phyloP scores from a whole-genome alignment of 768 basidiomycete genomes.

The Hypholoma sublateritium region DNA sequence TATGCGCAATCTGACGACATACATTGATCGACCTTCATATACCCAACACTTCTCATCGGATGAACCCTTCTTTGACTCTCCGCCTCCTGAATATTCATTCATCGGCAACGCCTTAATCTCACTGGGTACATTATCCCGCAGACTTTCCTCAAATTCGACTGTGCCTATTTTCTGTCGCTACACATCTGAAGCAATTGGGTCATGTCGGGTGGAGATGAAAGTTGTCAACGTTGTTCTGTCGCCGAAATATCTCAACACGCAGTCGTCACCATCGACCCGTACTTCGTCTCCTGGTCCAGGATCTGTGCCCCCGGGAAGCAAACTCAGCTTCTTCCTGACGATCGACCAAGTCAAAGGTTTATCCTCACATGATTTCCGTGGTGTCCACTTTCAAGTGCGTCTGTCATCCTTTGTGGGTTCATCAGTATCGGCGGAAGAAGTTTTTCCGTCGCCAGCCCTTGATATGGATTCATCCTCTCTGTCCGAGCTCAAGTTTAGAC shows the following conservation, averaged over 20 bases:
- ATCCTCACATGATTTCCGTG: conserved; percentile 85
- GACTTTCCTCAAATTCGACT: conserved; percentile 69
- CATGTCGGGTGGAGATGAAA: conserved; percentile 85
- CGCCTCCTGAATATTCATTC: conserved; percentile 88
- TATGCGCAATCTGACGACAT: conserved; percentile 90
- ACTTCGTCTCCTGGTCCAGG: conserved; percentile 74
- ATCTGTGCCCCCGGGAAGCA: conserved; percentile 69
- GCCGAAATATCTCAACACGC: conserved; percentile 51
- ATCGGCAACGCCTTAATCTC: conserved; percentile 87
- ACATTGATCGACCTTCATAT: conserved; percentile 90
- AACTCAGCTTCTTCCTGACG: conserved; percentile 80
- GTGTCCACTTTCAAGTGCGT: conserved; percentile 84
- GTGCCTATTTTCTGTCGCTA: conserved; percentile 93
- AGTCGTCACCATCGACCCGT: conserved; percentile 68
- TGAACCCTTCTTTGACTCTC: conserved; percentile 89
- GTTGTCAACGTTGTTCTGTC: conserved; percentile 69
- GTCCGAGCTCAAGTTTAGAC: conserved; percentile 81
- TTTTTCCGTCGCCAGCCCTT: conserved; percentile 72
- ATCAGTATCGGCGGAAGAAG: conserved; percentile 69
- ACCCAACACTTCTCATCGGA: conserved; percentile 92
- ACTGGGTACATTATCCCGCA: conserved; percentile 76
- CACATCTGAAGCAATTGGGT: conserved; percentile 93
- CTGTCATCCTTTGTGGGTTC: conserved; percentile 85
- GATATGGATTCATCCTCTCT: conserved; percentile 72
- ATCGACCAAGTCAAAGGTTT: conserved; percentile 89